Evolutionary conservation across 495 filamentous ascomycete genomes (phyloP), one percentile per base, ranked within the genome.

Genomic region (Podospora sp.): DNA sequence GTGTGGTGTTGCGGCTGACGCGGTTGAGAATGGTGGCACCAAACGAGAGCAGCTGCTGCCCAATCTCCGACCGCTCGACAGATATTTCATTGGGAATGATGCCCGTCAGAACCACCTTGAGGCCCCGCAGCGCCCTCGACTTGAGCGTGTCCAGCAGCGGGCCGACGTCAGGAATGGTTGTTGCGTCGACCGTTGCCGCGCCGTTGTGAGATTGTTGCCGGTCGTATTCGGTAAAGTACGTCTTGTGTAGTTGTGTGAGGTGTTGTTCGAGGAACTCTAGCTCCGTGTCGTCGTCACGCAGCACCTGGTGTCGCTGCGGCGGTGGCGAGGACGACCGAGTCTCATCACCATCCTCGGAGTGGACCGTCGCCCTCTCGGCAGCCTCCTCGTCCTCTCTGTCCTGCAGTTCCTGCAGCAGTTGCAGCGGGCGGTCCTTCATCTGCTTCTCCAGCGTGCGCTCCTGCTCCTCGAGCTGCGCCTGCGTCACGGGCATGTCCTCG

Each of bases 381-480:
- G 82, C 83, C 36, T 83, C 81, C 62, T 92, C 88, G 61, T 95
- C 92, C 66, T 94, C 90, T 49, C 89, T 87, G 69, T 99, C 95
- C 36, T 97, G 83, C 71, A 91, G 83, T 65, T 96, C 91, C 74
- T 99, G 95, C 71, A 95, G 88, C 68, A 93, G 88, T 18, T 96
- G 82, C 26, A 99, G 80, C 6, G 95, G 95, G 9, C 93, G 86
- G 59, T 97, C 92, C 63, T 90, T 90, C 7, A 97, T 86, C 77
- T 99, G 95, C 57, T 93, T 92, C 72, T 92, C 89, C 18, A 99
- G 85, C 0, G 89, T 87, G 72, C 94, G 90, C 68, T 92, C 89
- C 70, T 97, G 94, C 70, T 94, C 88, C 67, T 90, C 87, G 11
- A 88, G 82, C 78, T 97, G 93, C 63, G 89, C 84, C 68, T 91